Base-by-base conservation (phyloP, 2,329 filamentous ascomycete genomes). In the Diaporthe sp. region DNA sequence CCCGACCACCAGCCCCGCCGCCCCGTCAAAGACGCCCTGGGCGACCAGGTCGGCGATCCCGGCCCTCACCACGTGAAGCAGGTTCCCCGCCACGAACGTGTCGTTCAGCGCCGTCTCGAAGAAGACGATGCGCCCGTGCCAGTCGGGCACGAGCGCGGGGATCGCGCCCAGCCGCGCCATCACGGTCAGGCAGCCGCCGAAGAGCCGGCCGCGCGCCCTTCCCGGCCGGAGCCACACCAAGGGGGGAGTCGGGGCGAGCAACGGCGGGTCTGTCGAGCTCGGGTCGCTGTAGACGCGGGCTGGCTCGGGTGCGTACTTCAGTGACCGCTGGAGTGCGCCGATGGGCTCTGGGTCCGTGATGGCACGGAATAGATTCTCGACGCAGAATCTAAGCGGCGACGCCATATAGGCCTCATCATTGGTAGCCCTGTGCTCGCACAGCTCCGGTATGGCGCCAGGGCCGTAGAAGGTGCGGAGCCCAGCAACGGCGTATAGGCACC, bases 391-490 rank as follows among this genome's bases (percentile, higher is more conserved):
- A 3, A 39, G 37, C 37, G 70, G 57, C 17, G 44, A 46, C 3
- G 44, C 78, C 8, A 79, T 73, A 15, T 80, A 76, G 39, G 77
- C 80, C 71, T 86, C 85, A 0, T 79, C 79, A 8, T 84, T 77
- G 17, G 84, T 74, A 0, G 80, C 76, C 15, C 71, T 77, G 2
- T 76, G 58, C 39, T 82, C 83, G 34, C 83, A 84, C 0, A 53
- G 51, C 76, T 87, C 85, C 2, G 84, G 79, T 69, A 86, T 82
- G 3, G 82, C 79, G 6, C 82, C 81, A 1, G 85, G 85, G 0
- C 85, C 85, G 77, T 87, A 87, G 69, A 87, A 87, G 4, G 85
- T 86, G 44, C 85, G 83, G 46, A 87, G 78, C 0, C 85, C 85
- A 0, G 83, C 80, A 13, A 80, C 31, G 1, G 81, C 81, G 74